Conservation (phyloP, 2,329 filamentous ascomycete species). For the Calonectria henricotiae region DNA sequence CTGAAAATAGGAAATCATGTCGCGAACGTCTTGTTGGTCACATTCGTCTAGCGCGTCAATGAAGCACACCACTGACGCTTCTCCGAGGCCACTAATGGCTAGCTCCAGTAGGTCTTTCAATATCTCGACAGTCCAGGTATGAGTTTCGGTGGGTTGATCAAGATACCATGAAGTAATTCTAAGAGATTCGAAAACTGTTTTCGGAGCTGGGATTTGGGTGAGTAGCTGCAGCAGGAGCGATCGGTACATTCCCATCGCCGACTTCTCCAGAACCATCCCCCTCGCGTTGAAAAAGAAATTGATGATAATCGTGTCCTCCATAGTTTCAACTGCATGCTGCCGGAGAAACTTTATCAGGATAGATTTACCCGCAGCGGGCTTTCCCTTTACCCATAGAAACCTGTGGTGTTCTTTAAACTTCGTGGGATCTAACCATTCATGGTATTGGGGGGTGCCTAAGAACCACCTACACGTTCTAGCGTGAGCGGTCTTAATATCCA, state of each 20-base stretch:
- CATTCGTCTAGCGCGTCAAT: not conserved
- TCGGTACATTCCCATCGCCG: constrained; percentile 60
- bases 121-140: not conserved
- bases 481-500: constrained; percentile 58
- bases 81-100: not conserved
- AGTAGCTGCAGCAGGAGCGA: constrained; percentile 67
- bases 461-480: constrained; percentile 63
- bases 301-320: constrained; percentile 50
- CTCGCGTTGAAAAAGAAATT: constrained; percentile 68
- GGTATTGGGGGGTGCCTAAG: constrained; percentile 54
- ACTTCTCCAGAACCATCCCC: not conserved
- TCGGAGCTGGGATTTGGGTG: constrained; percentile 54
- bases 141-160: not conserved
- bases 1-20: not conserved
- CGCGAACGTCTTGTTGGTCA: not conserved
- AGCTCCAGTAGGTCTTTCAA: not conserved
- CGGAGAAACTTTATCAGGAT: constrained; percentile 60
- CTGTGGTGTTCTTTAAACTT: constrained; percentile 53
- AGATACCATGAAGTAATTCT: not conserved
- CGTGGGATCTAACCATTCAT: constrained; percentile 57
- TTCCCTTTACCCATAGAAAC: constrained; percentile 55
- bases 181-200: constrained; percentile 53
- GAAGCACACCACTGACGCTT: not conserved
- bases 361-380: not conserved
- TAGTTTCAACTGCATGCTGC: constrained; percentile 35